Base-by-base conservation (phyloP, 1,284 basidiomycete species). In the Meripilus lineatus region DNA sequence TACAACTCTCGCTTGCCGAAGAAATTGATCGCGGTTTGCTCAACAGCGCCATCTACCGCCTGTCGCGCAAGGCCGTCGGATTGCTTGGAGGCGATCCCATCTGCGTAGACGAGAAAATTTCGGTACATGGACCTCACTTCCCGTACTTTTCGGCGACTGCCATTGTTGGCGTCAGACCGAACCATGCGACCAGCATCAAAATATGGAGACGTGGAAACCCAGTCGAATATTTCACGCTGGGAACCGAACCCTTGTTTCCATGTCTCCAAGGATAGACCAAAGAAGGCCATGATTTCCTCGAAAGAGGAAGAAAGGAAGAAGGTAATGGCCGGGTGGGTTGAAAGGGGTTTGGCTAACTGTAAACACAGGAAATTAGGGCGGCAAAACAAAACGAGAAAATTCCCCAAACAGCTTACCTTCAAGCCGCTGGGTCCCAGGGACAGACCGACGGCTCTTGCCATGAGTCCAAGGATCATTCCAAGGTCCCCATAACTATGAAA, bases 401-500 rank as follows among this genome's bases (percentile, higher is more conserved):
- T 5, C 21, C 14, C 11, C 13, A 26, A 10, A 26, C 15, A n/a
- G 56, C 59, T 14, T 33, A 84, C 84, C 69, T 75, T 81, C 17
- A 86, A 57, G 0, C 83, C 84, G 36, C 74, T 69, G 23, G 61
- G 61, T 6, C 75, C 74, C 1, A 81, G 57, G 1, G 62, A 58
- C 4, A 85, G 52, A 1, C 80, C 78, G 33, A 65, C 64, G 38
- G 72, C 74, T 34, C 69, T 67, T 3, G 69, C 72, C 13, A 84
- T 58, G 5, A 78, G 54, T 11, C 75, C 73, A 38, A 86, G 58
- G 17, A 86, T 81, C 74, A 84, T 81, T 0, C 78, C 77, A 5
- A 84, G 62, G 52, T 85, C 84, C 2, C 84, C 84, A 51, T 83
- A 85, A 2, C 73, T 72, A 46, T 78, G 70, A 54, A 76, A 75